Conservation (phyloP, 2,329 filamentous ascomycete genomes). For the Colletotrichum orchidophilum region DNA sequence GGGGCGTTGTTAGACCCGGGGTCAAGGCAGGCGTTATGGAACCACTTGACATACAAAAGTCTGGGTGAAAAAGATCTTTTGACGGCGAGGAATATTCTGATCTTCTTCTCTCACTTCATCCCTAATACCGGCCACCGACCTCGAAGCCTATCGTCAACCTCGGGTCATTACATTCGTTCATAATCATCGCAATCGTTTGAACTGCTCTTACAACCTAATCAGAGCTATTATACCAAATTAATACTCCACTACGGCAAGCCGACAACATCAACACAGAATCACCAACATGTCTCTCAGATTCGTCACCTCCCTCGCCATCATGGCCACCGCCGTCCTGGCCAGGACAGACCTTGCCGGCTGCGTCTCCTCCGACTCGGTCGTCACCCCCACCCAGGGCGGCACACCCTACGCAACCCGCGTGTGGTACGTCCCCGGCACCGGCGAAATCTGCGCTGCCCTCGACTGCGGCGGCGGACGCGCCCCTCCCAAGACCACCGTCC, state of each 20-base stretch:
- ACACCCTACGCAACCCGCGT: conserved; percentile 56
- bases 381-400: conserved; percentile 30
- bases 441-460: conserved; percentile 70
- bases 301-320: conserved; percentile 35
- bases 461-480: conserved; percentile 76
- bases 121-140: not conserved
- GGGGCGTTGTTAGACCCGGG: not conserved
- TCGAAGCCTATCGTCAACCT: not conserved
- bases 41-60: not conserved
- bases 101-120: not conserved
- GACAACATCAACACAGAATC: not conserved
- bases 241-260: not conserved
- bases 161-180: conserved; percentile 15
- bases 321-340: conserved; percentile 47
- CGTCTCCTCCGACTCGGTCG: conserved; percentile 46
- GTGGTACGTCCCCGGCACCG: conserved; percentile 70
- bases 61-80: not conserved
- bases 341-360: conserved; percentile 59
- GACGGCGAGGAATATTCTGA: not conserved
- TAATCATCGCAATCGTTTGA: not conserved
- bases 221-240: not conserved
- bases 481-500: conserved; percentile 69
- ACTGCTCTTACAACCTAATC: not conserved
- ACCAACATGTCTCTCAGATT: conserved; percentile 34
- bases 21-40: not conserved